phyloP scores from a whole-genome alignment of 129 eudicot genomes.

The Flaveria sonorensis region DNA sequence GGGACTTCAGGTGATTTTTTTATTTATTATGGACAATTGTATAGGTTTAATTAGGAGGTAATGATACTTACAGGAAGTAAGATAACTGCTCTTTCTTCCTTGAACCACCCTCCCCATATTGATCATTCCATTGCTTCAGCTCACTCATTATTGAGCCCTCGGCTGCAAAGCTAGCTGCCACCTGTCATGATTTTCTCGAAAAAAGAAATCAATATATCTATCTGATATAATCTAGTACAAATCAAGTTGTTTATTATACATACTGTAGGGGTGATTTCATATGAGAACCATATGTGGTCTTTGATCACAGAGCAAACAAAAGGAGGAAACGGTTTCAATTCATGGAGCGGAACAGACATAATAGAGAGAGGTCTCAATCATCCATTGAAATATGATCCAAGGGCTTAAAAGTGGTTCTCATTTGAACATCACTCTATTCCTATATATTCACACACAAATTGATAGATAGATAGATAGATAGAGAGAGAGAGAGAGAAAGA shows the following conservation, averaged over 20 bases:
- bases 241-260: not conserved
- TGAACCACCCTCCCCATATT: conserved; percentile 95
- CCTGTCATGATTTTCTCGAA: conserved; percentile 40
- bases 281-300: not conserved
- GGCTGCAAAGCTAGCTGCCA: conserved; percentile 92
- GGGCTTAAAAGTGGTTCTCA: not conserved
- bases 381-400: conserved; percentile 6
- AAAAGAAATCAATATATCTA: not conserved
- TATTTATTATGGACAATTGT: conserved; percentile 18
- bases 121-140: conserved; percentile 92
- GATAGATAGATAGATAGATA: conserved; percentile 3
- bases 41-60: conserved; percentile 2
- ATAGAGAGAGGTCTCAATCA: not conserved
- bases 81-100: conserved; percentile 82
- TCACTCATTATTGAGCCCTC: conserved; percentile 84
- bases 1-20: conserved; percentile 18
- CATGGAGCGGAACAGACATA: not conserved
- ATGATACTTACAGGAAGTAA: conserved; percentile 62
- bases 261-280: not conserved
- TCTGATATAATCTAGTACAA: not conserved
- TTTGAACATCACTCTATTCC: not conserved
- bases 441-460: not conserved
- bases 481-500: conserved; percentile 14
- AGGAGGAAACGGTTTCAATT: not conserved
- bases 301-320: conserved; percentile 7